These are phyloP conservation scores for Talaromyces liani DNA, from an alignment of 495 filamentous ascomycete genomes.

Conservation along the genomic window DNA sequence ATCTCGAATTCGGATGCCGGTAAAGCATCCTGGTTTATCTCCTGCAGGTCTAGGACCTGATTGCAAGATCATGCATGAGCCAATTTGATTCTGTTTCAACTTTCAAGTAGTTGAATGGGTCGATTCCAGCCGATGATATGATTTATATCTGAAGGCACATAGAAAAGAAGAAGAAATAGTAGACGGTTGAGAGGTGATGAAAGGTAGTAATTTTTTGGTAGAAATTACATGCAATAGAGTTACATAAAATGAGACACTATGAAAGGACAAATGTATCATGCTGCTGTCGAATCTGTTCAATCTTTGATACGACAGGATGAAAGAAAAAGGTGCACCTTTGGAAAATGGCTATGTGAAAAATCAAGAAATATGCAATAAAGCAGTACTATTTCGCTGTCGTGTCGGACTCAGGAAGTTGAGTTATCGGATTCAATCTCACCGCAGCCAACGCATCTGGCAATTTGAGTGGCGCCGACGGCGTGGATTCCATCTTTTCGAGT, in stretches of 20 bases:
- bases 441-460: slow-evolving; percentile 41
- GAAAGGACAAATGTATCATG: slow-evolving; percentile 1
- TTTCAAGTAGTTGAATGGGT: neutral
- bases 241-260: neutral
- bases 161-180: neutral
- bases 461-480: slow-evolving; percentile 43
- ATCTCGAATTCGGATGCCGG: neutral
- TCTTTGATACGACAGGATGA: slow-evolving; percentile 9
- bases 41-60: too few species aligned
- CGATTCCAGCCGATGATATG: neutral
- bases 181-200: neutral
- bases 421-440: slow-evolving; percentile 19
- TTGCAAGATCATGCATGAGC: too few species aligned
- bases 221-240: slow-evolving; percentile 9
- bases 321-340: slow-evolving; percentile 14
- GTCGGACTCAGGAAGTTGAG: slow-evolving; percentile 14
- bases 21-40: too few species aligned
- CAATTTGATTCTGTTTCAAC: too few species aligned
- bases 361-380: neutral
- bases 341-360: slow-evolving; percentile 6
- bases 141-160: neutral
- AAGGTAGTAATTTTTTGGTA: neutral
- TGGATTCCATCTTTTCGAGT: slow-evolving; percentile 49
- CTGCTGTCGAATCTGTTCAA: slow-evolving; percentile 5
- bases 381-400: slow-evolving; percentile 20